Evolutionary conservation across 2,329 filamentous ascomycete species (phyloP), one percentile per base, ranked within the genome.

Genomic region (Aspergillus aculeatinus): DNA sequence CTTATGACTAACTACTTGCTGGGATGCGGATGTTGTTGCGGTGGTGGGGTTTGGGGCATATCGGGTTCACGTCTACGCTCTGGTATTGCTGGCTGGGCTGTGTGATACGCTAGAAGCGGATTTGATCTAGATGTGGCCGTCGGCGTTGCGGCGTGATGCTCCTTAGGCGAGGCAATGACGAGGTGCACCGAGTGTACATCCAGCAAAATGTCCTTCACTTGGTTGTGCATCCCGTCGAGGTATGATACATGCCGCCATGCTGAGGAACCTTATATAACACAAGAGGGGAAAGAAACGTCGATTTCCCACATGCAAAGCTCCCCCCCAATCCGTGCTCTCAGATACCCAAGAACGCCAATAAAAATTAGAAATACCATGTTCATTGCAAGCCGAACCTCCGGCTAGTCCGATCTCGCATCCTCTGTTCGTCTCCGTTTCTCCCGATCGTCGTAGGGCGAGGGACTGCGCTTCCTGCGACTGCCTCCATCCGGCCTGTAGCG

Each of bases 401-500:
- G 50, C 35, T 35, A 53, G 23, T 33, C 19, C 68, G 66, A 71
- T 49, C 62, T 67, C 65, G 62, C 63, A 55, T 65, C 67, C 33
- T 71, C 72, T 55, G 74, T 70, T 23, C 76, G 73, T 51, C 76
- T 72, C 54, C 77, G 73, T 63, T 79, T 79, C 59, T 79, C 77
- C 12, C 76, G 71, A 53, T 77, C 75, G 7, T 73, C 70, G 60
- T 78, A 76, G 4, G 77, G 77, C 6, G 77, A 79, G 23, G 73
- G 75, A 54, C 77, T 79, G 52, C 77, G 74, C 67, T 78, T 79
- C 61, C 73, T 73, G 47, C 70, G 69, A 61, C 59, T 67, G 60
- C 70, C 67, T 55, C 68, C 62, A 50, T 72, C 72, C 48, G 66
- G 68, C 39, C 84, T 80, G 67, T 87, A 77, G 21, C 82, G 80